These are phyloP conservation scores for Telopea speciosissima DNA, from an alignment of 177 flowering plant species.

Conservation along the genomic window DNA sequence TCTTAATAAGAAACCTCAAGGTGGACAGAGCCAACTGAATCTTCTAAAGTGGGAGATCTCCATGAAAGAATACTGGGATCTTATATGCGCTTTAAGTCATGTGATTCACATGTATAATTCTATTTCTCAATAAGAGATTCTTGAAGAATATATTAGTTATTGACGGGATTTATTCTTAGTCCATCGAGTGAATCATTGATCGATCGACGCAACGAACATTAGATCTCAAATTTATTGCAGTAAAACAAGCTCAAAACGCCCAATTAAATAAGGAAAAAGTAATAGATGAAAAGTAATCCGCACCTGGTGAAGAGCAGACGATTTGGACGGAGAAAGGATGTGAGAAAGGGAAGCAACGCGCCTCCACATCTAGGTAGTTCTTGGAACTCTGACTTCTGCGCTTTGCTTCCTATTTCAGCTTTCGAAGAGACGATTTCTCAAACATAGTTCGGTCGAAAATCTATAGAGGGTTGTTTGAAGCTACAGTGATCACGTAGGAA, in stretches of 20 bases:
- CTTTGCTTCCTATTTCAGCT: not conserved
- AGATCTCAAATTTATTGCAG: not conserved
- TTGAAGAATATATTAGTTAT: no score
- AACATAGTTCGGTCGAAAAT: not conserved
- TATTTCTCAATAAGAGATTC: no score
- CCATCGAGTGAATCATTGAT: not conserved
- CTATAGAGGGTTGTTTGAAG: no score
- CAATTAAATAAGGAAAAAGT: not conserved
- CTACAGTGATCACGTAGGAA: not conserved
- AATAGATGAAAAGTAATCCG: not conserved
- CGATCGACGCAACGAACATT: not conserved
- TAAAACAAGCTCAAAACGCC: not conserved
- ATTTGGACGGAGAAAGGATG: conserved; percentile 17
- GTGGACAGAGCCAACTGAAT: not conserved
- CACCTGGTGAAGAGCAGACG: conserved; percentile 29
- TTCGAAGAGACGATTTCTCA: conserved; percentile 17
- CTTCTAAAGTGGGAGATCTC: not conserved
- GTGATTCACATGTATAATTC: not conserved
- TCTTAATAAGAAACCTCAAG: not conserved
- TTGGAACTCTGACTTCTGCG: not conserved
- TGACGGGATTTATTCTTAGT: not conserved
- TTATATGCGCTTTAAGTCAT: not conserved
- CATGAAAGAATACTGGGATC: not conserved
- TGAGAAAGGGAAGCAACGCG: conserved; percentile 24
- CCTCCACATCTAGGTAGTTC: conserved; percentile 29